Base-by-base conservation (phyloP, 176 grass and related monocot genomes). In the Raddia distichophylla region DNA sequence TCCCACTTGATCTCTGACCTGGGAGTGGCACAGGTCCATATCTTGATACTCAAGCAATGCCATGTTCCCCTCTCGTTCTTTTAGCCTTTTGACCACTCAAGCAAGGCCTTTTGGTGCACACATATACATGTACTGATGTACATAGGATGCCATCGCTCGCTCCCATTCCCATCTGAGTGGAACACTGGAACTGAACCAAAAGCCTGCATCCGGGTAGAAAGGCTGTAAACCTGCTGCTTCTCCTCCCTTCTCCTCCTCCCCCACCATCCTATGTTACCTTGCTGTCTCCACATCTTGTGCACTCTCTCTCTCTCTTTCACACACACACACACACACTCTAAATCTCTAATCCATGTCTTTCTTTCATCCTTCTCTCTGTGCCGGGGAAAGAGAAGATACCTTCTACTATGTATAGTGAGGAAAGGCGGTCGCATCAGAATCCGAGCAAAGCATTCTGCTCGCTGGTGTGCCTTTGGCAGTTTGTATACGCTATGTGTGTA, bases 31-130 rank as follows among this genome's bases (percentile, higher is more conserved):
- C 60, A 80, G 19, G 62, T 76, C 64, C 57, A 77, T 73, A 76
- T 71, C 87, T 77, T 85, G 87, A 76, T 81, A 77, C 82, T 81
- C 64, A 89, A 89, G 87, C 87, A 85, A 85, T 8, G 63, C 74
- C 61, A 84, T 84, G 70, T 33, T 55, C 82, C 13, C 3, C 49
- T 48, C 63, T 42, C 18, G 2, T 8, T 10, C n/a, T 64, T 61
- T 63, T 81, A 81, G 77, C 40, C 82, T 85, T 89, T 89, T 89
- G 87, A 89, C 87, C 87, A 44, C 49, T 46, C 37, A 40, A 53
- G 27, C 27, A 27, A 51, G 60, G 56, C 55, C 44, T 84, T 85
- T 84, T 62, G 42, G 69, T 12, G 77, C 45, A 47, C 11, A 53
- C 59, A 0, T 27, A 27, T 1, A 27, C 27, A 18, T 9, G 37